phyloP scores from a whole-genome alignment of 2,329 filamentous ascomycete species.

The Fusarium buxicola region DNA sequence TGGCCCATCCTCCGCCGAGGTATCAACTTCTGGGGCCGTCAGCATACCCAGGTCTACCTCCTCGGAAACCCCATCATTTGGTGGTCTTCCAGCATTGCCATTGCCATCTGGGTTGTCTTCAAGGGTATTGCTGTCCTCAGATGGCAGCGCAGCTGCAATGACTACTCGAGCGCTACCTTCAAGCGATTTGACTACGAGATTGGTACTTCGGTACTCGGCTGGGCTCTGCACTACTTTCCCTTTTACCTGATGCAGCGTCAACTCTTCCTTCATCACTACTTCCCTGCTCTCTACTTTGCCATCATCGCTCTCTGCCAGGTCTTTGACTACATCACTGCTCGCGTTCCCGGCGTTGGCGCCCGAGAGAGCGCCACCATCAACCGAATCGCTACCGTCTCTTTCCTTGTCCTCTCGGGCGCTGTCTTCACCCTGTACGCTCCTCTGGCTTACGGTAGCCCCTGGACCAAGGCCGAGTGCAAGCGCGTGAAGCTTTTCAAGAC shows the following conservation, averaged over 20 bases:
- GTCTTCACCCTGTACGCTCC: constrained; percentile 90
- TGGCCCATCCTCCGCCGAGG: constrained; percentile 94
- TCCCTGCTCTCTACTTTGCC: constrained; percentile 95
- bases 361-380: constrained; percentile 77
- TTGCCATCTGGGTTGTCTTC: constrained; percentile 82
- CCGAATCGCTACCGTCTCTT: constrained; percentile 76
- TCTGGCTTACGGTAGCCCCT: constrained; percentile 90
- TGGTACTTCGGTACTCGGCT: constrained; percentile 88
- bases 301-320: constrained; percentile 89
- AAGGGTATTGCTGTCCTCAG: constrained; percentile 89
- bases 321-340: constrained; percentile 85
- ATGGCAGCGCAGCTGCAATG: constrained; percentile 93
- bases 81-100: constrained; percentile 86
- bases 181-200: constrained; percentile 99
- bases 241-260: constrained; percentile 99
- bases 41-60: constrained; percentile 95
- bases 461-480: constrained; percentile 90
- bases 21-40: constrained; percentile 99
- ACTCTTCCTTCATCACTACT: constrained; percentile 98
- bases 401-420: constrained; percentile 78
- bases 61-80: constrained; percentile 95
- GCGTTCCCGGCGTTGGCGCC: constrained; percentile 75
- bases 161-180: constrained; percentile 85
- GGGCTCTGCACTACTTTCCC: constrained; percentile 98
- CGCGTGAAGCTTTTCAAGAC: constrained; percentile 86